A percentile compares a stretch with the other conserved stretches of the same genome.
These are phyloP conservation scores for Fusarium sp. DNA, from an alignment of 2,329 filamentous ascomycete species.

Conservation along the genomic window DNA sequence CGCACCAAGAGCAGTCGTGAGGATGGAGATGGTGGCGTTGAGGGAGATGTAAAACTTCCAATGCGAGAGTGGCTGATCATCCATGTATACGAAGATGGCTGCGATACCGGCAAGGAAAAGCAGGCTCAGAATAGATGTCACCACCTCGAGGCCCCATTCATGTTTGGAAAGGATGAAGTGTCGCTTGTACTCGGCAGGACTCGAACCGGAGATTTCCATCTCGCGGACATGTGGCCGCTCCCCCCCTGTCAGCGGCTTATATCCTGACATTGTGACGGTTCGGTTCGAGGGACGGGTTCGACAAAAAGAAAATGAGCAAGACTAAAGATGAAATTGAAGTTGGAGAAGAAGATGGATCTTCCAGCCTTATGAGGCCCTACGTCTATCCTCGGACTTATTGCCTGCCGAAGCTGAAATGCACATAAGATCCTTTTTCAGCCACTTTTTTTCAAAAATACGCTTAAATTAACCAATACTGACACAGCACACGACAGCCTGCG, in stretches of 20 bases:
- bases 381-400: background rate
- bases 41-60: conserved; percentile 12
- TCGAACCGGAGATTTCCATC: background rate
- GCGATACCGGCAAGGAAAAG: background rate
- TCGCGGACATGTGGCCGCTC: background rate
- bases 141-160: background rate
- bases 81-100: conserved; percentile 6
- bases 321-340: background rate
- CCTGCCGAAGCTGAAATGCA: background rate
- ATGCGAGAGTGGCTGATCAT: conserved; percentile 8
- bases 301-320: background rate
- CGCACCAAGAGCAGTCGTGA: conserved; percentile 11
- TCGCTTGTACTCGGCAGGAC: background rate
- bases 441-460: background rate
- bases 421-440: background rate
- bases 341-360: background rate
- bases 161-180: background rate
- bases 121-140: background rate
- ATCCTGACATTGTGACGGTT: background rate
- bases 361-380: background rate
- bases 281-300: background rate
- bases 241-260: background rate
- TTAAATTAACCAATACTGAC: background rate
- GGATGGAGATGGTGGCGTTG: conserved; percentile 9
- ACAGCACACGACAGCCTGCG: background rate